Evolutionary conservation across 2,329 filamentous ascomycete genomes (phyloP).

Genomic region (Neopestalotiopsis rosae): DNA sequence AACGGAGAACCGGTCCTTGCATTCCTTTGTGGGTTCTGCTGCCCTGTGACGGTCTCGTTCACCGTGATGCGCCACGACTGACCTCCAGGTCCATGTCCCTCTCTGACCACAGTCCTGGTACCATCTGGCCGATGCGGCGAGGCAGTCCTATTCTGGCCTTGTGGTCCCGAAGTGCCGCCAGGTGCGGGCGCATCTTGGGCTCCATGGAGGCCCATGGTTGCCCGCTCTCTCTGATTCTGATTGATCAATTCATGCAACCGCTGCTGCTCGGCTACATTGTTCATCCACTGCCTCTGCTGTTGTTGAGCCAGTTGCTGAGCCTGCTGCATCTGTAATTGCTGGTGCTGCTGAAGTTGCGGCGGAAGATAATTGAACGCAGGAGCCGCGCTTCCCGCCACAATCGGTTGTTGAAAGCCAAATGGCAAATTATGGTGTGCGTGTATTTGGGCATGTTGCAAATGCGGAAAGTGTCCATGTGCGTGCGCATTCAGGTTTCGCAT

Average conservation of each 20-base stretch:
- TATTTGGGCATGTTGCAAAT: slow-evolving; percentile 19
- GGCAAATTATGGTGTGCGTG: slow-evolving; percentile 25
- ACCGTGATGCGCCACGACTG: slow-evolving; percentile 57
- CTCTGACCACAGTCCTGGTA: slow-evolving; percentile 51
- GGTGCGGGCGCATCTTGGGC: slow-evolving; percentile 39
- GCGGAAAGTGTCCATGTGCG: slow-evolving; percentile 17
- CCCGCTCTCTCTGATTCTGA: slow-evolving; percentile 49
- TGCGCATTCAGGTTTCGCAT: not conserved
- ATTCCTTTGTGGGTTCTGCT: slow-evolving; percentile 24
- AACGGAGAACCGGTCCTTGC: slow-evolving; percentile 29
- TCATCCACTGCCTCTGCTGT: slow-evolving; percentile 24
- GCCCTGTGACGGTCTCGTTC: slow-evolving; percentile 44
- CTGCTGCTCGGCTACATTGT: slow-evolving; percentile 46
- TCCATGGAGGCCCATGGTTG: slow-evolving; percentile 46
- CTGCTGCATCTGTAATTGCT: slow-evolving; percentile 23
- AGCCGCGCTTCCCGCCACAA: slow-evolving; percentile 4
- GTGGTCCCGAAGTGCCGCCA: slow-evolving; percentile 31
- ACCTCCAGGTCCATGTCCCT: slow-evolving; percentile 55
- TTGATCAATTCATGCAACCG: slow-evolving; percentile 42
- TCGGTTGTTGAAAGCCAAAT: slow-evolving; percentile 28
- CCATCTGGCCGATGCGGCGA: slow-evolving; percentile 40
- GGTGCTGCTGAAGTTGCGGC: slow-evolving; percentile 24
- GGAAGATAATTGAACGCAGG: slow-evolving; percentile 14
- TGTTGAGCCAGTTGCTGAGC: not conserved
- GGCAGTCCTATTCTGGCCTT: slow-evolving; percentile 32